These are phyloP conservation scores for Alternaria rosae DNA, from an alignment of 2,329 filamentous ascomycete genomes.

Conservation along the genomic window DNA sequence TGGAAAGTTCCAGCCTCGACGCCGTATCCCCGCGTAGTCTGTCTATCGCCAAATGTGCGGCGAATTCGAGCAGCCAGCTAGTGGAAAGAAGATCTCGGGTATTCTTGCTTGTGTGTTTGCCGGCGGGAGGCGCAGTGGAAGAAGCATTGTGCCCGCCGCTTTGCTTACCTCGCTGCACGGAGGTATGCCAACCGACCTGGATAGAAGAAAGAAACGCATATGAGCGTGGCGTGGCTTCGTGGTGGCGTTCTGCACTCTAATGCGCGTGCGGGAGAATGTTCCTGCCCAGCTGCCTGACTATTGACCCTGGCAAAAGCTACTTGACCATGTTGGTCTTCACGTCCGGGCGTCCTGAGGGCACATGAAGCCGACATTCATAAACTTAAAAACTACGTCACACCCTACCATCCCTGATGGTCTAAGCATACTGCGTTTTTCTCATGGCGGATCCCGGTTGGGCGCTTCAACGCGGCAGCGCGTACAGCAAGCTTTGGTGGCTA, in stretches of 20 bases:
- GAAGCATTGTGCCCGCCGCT: background rate
- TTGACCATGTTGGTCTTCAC: conserved; percentile 9
- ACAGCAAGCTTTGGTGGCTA: conserved; percentile 32
- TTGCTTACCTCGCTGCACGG: background rate
- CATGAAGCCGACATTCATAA: conserved; percentile 14
- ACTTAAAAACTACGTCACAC: conserved; percentile 34
- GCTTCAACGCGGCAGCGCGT: conserved; percentile 33
- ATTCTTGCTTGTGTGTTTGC: conserved; percentile 9
- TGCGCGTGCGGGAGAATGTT: conserved; percentile 24
- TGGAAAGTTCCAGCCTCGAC: background rate
- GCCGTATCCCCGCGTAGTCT: background rate
- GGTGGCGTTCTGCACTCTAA: conserved; percentile 16
- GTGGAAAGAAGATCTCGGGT: conserved; percentile 2
- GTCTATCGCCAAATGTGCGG: background rate
- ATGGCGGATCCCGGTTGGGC: conserved; percentile 23
- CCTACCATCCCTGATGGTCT: conserved; percentile 16
- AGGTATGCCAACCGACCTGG: background rate
- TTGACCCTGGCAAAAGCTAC: background rate
- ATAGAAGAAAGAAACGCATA: background rate
- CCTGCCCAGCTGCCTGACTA: conserved; percentile 16
- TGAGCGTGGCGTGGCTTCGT: conserved; percentile 1
- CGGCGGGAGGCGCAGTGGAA: conserved; percentile 7
- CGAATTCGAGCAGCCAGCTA: background rate
- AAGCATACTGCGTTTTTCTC: conserved; percentile 13
- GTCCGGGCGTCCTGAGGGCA: conserved; percentile 2